These are phyloP conservation scores for Entamoeba invadens DNA, from an alignment of 208 protist species.

Conservation along the genomic window DNA sequence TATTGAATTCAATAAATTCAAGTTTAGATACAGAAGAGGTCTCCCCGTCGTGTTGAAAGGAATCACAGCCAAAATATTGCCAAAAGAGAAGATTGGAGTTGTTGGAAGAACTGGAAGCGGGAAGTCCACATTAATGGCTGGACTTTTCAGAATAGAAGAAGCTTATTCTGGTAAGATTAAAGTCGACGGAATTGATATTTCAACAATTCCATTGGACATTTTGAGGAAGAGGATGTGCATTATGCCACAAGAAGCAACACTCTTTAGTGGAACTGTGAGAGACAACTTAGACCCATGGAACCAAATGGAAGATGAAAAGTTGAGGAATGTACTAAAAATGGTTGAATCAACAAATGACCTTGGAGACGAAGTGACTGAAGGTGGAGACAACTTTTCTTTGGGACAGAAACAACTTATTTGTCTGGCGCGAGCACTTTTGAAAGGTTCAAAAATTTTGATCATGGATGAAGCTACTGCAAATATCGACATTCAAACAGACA, in stretches of 20 bases:
- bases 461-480: slow-evolving; percentile 29
- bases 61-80: slow-evolving; percentile 13
- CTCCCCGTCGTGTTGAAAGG: slow-evolving; percentile 18
- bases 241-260: slow-evolving; percentile 38
- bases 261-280: slow-evolving; percentile 37
- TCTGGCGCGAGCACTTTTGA: slow-evolving; percentile 21
- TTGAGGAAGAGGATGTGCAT: slow-evolving; percentile 29
- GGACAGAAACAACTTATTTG: slow-evolving; percentile 30
- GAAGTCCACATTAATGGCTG: no score
- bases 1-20: slow-evolving; percentile 27
- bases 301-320: slow-evolving; percentile 13
- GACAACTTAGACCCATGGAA: slow-evolving; percentile 30
- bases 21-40: slow-evolving; percentile 30
- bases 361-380: background rate
- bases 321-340: slow-evolving; percentile 17
- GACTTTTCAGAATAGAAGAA: slow-evolving; percentile 37
- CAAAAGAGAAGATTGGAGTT: slow-evolving; percentile 37
- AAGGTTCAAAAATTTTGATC: slow-evolving; percentile 4
- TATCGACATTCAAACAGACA: no score
- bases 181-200: slow-evolving; percentile 34
- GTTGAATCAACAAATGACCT: slow-evolving; percentile 9
- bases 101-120: slow-evolving; percentile 45
- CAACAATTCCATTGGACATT: slow-evolving; percentile 2
- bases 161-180: slow-evolving; percentile 6
- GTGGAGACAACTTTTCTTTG: slow-evolving; percentile 21